Conservation (phyloP, 2,329 filamentous ascomycete genomes). For the Akanthomyces dipterigenus region DNA sequence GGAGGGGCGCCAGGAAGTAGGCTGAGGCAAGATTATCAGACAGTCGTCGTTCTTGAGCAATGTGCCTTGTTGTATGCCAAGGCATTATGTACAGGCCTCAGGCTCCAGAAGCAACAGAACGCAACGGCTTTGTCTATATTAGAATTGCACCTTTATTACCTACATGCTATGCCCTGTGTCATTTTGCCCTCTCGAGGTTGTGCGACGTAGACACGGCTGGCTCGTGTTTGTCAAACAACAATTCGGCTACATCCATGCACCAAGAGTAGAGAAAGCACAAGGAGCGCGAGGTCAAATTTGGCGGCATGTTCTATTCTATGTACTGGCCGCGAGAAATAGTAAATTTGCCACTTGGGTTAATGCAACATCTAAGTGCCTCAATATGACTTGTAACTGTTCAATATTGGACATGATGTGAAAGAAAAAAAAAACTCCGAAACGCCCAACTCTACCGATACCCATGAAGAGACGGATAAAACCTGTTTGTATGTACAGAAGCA, state of each 20-base stretch:
- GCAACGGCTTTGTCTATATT: too few relatives aligned
- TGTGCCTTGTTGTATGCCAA: too few relatives aligned
- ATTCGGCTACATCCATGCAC: not conserved
- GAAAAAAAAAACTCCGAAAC: slow-evolving; percentile 23
- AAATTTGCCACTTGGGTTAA: not conserved
- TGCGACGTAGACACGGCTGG: too few relatives aligned
- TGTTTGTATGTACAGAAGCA: slow-evolving; percentile 10
- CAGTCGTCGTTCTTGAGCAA: too few relatives aligned
- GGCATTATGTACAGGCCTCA: too few relatives aligned
- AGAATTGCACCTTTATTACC: too few relatives aligned
- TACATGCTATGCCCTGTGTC: too few relatives aligned
- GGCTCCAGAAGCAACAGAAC: too few relatives aligned
- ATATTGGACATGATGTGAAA: slow-evolving; percentile 12
- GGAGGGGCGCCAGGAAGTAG: too few relatives aligned
- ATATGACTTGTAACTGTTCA: slow-evolving; percentile 9
- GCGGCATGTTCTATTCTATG: slow-evolving; percentile 9
- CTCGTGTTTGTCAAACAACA: not conserved
- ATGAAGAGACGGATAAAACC: not conserved
- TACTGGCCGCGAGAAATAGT: slow-evolving; percentile 2
- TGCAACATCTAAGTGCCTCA: slow-evolving; percentile 6
- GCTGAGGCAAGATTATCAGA: too few relatives aligned
- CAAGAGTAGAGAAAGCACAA: not conserved
- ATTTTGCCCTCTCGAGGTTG: too few relatives aligned
- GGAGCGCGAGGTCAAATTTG: not conserved
- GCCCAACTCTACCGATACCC: slow-evolving; percentile 15